Evolutionary conservation across 2,329 filamentous ascomycete species (phyloP).

Genomic region (Cladosporium sp.): DNA sequence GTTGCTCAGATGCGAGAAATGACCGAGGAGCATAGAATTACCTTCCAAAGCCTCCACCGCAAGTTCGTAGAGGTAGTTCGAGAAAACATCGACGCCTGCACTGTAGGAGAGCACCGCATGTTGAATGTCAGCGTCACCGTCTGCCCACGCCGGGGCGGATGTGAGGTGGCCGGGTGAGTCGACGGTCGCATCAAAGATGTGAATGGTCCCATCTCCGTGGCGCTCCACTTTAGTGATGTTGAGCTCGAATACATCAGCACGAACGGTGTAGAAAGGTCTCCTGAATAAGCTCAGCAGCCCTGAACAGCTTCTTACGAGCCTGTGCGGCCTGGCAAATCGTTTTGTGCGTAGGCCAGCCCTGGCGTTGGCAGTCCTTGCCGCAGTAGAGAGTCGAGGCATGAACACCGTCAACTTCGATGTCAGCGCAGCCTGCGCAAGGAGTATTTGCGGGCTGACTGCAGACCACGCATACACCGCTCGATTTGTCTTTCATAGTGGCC

Average conservation of each 20-base stretch:
- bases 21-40: not conserved
- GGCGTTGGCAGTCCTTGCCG: conserved; percentile 20
- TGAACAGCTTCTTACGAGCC: conserved; percentile 21
- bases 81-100: not conserved
- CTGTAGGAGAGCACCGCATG: not conserved
- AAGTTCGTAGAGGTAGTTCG: not conserved
- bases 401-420: not conserved
- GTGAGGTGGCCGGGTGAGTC: not conserved
- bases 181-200: not conserved
- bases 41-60: not conserved
- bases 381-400: conserved; percentile 19
- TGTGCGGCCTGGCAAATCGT: not conserved
- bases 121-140: not conserved
- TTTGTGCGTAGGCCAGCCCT: conserved; percentile 19
- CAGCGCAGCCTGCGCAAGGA: conserved; percentile 2
- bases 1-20: not conserved
- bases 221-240: conserved; percentile 12
- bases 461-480: not conserved
- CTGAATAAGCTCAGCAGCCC: conserved; percentile 25
- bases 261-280: conserved; percentile 21
- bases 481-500: not conserved
- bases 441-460: conserved; percentile 2
- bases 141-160: not conserved
- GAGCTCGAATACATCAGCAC: conserved; percentile 19
- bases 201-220: not conserved